phyloP scores from a whole-genome alignment of 2,329 filamentous ascomycete species.

The Fusarium heterosporum region DNA sequence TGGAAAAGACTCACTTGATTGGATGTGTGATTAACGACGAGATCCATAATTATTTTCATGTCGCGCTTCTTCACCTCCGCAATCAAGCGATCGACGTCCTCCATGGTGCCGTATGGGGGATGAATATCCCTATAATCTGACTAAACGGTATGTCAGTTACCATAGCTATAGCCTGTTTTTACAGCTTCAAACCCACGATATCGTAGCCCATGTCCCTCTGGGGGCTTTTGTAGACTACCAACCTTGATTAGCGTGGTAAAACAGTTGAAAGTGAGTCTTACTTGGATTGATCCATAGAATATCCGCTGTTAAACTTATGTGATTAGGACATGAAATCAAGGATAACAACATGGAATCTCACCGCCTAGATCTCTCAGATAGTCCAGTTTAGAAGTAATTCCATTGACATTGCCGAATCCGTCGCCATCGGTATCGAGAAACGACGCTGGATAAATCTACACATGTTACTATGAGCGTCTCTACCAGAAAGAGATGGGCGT shows the following conservation, averaged over 20 bases:
- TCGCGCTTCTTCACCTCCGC: conserved; percentile 29
- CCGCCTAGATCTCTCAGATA: conserved; percentile 51
- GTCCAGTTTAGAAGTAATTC: conserved; percentile 64
- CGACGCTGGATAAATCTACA: conserved; percentile 66
- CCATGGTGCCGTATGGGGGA: conserved; percentile 33
- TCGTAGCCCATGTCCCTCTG: conserved; percentile 43
- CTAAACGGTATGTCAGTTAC: not conserved
- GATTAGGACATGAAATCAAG: not conserved
- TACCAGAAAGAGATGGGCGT: fast-evolving
- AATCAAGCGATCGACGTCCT: conserved; percentile 37
- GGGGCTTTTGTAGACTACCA: conserved; percentile 36
- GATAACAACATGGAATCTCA: not conserved
- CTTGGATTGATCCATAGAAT: conserved; percentile 10
- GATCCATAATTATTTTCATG: conserved; percentile 38
- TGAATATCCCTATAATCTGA: conserved; percentile 40
- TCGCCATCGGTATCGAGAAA: conserved; percentile 67
- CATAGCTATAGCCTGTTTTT: fast-evolving
- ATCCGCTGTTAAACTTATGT: not conserved
- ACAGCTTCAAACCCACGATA: conserved; percentile 9
- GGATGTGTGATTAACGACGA: conserved; percentile 42
- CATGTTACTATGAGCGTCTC: not conserved
- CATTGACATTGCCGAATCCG: conserved; percentile 63
- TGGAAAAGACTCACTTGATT: not conserved
- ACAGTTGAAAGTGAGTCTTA: not conserved
- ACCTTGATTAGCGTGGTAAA: fast-evolving